Conservation (phyloP, 768 basidiomycete genomes). For the Hericium erinaceus region DNA sequence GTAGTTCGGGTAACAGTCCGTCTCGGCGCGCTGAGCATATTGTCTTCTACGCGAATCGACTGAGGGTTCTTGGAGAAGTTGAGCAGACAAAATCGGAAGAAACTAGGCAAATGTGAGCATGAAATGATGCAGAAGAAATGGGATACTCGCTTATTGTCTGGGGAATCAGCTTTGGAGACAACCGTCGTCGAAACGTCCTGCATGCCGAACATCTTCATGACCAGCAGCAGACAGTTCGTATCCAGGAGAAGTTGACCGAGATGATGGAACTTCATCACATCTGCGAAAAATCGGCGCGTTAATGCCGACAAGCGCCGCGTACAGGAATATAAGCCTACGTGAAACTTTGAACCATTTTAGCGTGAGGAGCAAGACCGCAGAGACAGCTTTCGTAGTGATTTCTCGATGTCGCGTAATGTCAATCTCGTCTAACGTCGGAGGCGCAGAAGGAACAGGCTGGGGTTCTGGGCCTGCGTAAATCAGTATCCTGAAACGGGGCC, state of each 20-base stretch:
- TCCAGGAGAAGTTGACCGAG: slow-evolving; percentile 92
- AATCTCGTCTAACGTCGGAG: slow-evolving; percentile 80
- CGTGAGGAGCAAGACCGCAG: slow-evolving; percentile 82
- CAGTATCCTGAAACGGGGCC: not conserved
- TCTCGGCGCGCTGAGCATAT: slow-evolving; percentile 49
- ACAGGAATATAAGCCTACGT: slow-evolving; percentile 45
- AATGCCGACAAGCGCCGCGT: not conserved
- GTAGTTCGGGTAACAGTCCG: slow-evolving; percentile 49
- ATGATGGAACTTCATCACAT: slow-evolving; percentile 98
- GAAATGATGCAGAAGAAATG: not conserved
- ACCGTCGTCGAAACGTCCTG: slow-evolving; percentile 83
- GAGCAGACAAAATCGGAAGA: slow-evolving; percentile 88
- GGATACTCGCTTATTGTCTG: slow-evolving; percentile 62
- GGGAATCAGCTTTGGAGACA: slow-evolving; percentile 80
- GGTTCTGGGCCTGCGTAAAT: slow-evolving; percentile 39
- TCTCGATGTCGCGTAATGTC: slow-evolving; percentile 94
- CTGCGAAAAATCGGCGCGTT: slow-evolving; percentile 31
- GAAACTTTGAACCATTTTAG: slow-evolving; percentile 99
- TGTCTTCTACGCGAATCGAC: slow-evolving; percentile 51
- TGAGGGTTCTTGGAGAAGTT: slow-evolving; percentile 65
- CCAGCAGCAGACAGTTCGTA: slow-evolving; percentile 86
- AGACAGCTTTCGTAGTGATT: slow-evolving; percentile 94
- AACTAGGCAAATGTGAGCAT: slow-evolving; percentile 39
- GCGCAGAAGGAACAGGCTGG: slow-evolving; percentile 45
- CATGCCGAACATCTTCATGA: slow-evolving; percentile 97